phyloP scores from a whole-genome alignment of 164 flowering plant genomes.

The Akebia trifoliata region DNA sequence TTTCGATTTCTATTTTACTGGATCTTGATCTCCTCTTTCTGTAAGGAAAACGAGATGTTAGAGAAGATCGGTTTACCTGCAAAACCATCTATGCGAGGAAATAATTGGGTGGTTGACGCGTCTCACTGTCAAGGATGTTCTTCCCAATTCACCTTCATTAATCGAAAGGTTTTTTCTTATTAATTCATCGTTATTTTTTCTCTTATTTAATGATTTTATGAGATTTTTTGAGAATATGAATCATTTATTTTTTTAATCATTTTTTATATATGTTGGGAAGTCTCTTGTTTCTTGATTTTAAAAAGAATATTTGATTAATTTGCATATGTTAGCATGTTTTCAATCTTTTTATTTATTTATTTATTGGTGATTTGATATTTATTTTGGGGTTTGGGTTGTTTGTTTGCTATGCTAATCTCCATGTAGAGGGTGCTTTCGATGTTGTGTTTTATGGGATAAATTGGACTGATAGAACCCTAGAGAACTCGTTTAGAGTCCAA shows the following conservation, averaged over 20 bases:
- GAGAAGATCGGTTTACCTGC: conserved; percentile 97
- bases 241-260: neutral
- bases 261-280: neutral
- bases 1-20: neutral
- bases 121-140: conserved; percentile 96
- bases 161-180: conserved; percentile 66
- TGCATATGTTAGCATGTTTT: no score
- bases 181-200: no score
- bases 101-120: conserved; percentile 87
- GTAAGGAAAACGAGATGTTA: conserved; percentile 43
- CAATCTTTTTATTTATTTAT: no score
- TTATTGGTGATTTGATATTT: no score
- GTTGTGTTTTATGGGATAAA: no score
- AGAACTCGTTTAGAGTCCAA: no score
- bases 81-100: conserved; percentile 77
- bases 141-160: conserved; percentile 91
- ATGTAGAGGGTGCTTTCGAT: no score
- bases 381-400: no score
- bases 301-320: no score
- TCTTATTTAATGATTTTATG: neutral
- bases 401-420: no score
- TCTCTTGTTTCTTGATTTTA: no score
- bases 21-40: neutral
- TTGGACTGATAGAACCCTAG: no score
- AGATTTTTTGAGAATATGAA: neutral